Evolutionary conservation across 176 grass and related monocot genomes (phyloP).

Genomic region (Puccinellia tenuiflora): DNA sequence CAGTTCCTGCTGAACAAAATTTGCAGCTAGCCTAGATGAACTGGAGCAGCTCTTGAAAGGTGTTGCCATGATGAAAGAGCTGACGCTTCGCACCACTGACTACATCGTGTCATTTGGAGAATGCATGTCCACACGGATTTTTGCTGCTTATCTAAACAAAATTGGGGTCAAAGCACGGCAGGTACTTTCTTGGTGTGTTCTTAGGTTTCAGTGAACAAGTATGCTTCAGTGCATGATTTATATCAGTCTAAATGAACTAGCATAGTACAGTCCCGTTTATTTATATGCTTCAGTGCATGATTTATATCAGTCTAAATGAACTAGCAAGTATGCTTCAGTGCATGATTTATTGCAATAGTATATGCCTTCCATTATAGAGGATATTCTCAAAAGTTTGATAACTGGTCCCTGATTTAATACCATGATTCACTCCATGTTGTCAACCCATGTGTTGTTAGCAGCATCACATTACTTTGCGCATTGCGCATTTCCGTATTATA

Average conservation of each 20-base stretch:
- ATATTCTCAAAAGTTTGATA: neutral
- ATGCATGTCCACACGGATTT: slow-evolving; percentile 91
- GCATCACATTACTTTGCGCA: neutral
- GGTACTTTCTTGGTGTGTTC: slow-evolving; percentile 32
- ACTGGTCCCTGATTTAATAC: neutral
- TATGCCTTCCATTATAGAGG: neutral
- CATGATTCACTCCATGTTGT: neutral
- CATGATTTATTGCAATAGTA: neutral
- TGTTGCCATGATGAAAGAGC: slow-evolving; percentile 98
- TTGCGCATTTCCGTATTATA: neutral
- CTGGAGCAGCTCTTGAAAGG: slow-evolving; percentile 92
- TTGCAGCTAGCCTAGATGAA: slow-evolving; percentile 62
- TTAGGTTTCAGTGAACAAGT: slow-evolving; percentile 12
- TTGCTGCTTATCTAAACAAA: slow-evolving; percentile 94
- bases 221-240: neutral
- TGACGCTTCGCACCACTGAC: slow-evolving; percentile 77
- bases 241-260: neutral
- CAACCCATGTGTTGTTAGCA: neutral
- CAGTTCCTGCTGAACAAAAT: neutral
- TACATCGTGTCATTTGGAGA: slow-evolving; percentile 95
- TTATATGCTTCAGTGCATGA: too few species aligned
- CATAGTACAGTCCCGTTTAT: neutral
- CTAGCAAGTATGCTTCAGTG: too few species aligned
- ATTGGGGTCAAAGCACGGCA: slow-evolving; percentile 68
- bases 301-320: too few species aligned